These are phyloP conservation scores for Talaromyces proteolyticus DNA, from an alignment of 495 filamentous ascomycete species.

Conservation along the genomic window DNA sequence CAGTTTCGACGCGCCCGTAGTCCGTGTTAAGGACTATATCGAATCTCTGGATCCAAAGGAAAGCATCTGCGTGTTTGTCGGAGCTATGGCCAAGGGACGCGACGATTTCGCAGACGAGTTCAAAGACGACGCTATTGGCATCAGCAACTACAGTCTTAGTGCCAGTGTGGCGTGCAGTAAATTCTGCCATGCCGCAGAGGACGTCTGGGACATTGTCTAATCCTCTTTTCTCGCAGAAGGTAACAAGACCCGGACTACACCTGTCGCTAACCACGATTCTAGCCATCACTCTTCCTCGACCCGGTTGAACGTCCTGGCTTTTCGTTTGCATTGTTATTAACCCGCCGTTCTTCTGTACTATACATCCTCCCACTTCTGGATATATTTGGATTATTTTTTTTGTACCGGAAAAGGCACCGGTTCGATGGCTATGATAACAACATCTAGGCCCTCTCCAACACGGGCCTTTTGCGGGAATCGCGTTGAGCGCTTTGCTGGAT, in stretches of 20 bases:
- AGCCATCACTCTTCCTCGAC: background rate
- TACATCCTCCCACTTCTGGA: too few species aligned
- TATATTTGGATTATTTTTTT: too few species aligned
- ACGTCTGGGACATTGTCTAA: slow-evolving; percentile 90
- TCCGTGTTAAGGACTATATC: slow-evolving; percentile 84
- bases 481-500: slow-evolving; percentile 41
- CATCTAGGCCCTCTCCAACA: slow-evolving; percentile 34
- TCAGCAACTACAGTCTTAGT: slow-evolving; percentile 95
- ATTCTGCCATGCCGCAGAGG: slow-evolving; percentile 97
- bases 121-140: slow-evolving; percentile 95
- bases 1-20: slow-evolving; percentile 82
- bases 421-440: slow-evolving; percentile 42
- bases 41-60: slow-evolving; percentile 70
- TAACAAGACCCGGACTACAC: background rate
- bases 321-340: too few species aligned
- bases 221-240: background rate
- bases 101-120: slow-evolving; percentile 93
- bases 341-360: too few species aligned
- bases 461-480: slow-evolving; percentile 16
- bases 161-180: slow-evolving; percentile 98
- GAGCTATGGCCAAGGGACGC: slow-evolving; percentile 94
- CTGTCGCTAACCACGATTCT: background rate
- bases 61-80: slow-evolving; percentile 95
- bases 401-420: slow-evolving; percentile 21
- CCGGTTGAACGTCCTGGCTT: background rate